Evolutionary conservation across 441 rosid genomes (phyloP).

Genomic region (Populus hybrid): DNA sequence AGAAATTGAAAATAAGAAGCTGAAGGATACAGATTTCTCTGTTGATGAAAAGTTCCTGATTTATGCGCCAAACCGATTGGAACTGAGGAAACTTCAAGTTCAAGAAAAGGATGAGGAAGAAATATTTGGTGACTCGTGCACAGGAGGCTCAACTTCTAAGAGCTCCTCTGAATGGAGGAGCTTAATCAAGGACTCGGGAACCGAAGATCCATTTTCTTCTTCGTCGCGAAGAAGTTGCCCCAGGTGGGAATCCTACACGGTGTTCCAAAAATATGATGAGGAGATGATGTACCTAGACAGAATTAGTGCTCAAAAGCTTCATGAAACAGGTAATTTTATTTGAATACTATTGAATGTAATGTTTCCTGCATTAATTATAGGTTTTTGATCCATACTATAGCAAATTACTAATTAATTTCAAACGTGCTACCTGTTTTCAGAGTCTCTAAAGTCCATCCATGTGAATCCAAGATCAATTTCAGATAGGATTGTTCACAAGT

Average conservation of each 20-base stretch:
- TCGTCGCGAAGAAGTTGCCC: constrained; percentile 93
- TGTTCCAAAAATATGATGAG: constrained; percentile 92
- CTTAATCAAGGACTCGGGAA: constrained; percentile 69
- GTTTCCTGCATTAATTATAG: background rate
- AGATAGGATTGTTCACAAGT: constrained; percentile 74
- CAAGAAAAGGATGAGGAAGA: constrained; percentile 49
- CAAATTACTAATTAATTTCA: background rate
- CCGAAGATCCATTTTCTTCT: constrained; percentile 91
- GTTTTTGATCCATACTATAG: background rate
- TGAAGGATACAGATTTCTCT: constrained; percentile 12
- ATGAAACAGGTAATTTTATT: constrained; percentile 66
- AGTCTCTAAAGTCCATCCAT: constrained; percentile 70
- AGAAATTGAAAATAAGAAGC: constrained; percentile 15
- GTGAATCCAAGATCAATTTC: constrained; percentile 84
- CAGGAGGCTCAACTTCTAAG: constrained; percentile 89
- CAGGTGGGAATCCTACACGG: constrained; percentile 95
- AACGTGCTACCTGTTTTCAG: constrained; percentile 27
- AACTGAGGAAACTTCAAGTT: constrained; percentile 34
- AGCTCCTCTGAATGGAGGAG: constrained; percentile 99
- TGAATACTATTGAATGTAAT: background rate
- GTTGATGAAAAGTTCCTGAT: constrained; percentile 31
- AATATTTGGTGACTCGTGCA: constrained; percentile 78
- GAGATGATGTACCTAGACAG: constrained; percentile 86
- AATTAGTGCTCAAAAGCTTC: constrained; percentile 83
- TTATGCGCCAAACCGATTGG: constrained; percentile 30